Evolutionary conservation across 1,284 basidiomycete genomes (phyloP).

Genomic region (Mixia osmundae): DNA sequence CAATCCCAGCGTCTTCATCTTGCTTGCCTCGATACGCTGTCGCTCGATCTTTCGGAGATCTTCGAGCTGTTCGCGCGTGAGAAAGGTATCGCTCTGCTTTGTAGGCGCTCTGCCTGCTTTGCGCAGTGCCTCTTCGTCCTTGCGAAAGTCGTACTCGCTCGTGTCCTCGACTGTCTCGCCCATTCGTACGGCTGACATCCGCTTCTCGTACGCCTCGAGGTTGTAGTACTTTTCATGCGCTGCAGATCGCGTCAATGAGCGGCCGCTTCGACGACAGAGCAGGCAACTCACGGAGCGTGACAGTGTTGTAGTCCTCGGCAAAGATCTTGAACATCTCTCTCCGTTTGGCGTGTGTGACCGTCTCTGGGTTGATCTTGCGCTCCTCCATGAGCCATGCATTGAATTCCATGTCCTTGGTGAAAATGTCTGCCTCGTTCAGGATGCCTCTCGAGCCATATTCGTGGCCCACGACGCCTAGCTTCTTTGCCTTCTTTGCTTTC

Average conservation of each 20-base stretch:
- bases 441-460: conserved; percentile 28
- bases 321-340: conserved; percentile 43
- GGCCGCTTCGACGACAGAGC: background rate
- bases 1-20: too few relatives aligned
- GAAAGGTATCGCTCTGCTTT: too few relatives aligned
- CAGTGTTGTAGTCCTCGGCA: conserved; percentile 64
- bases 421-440: conserved; percentile 42
- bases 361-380: conserved; percentile 63
- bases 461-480: background rate
- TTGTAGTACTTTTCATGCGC: conserved; percentile 82
- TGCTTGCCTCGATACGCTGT: too few relatives aligned
- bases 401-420: conserved; percentile 56
- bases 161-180: conserved; percentile 46
- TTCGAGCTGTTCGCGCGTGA: too few relatives aligned
- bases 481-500: background rate
- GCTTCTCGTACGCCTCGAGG: conserved; percentile 49
- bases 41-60: too few relatives aligned
- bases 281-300: conserved; percentile 23
- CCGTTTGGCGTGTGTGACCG: conserved; percentile 51
- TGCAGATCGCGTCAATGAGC: conserved; percentile 21
- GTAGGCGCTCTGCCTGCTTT: too few relatives aligned
- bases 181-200: conserved; percentile 52
- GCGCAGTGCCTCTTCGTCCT: conserved; percentile 56
- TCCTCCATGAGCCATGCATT: conserved; percentile 75
- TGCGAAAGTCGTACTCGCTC: conserved; percentile 42